Evolutionary conservation across 2,329 filamentous ascomycete species (phyloP), one percentile per base, ranked within the genome.

Genomic region (Endothia cerciana): DNA sequence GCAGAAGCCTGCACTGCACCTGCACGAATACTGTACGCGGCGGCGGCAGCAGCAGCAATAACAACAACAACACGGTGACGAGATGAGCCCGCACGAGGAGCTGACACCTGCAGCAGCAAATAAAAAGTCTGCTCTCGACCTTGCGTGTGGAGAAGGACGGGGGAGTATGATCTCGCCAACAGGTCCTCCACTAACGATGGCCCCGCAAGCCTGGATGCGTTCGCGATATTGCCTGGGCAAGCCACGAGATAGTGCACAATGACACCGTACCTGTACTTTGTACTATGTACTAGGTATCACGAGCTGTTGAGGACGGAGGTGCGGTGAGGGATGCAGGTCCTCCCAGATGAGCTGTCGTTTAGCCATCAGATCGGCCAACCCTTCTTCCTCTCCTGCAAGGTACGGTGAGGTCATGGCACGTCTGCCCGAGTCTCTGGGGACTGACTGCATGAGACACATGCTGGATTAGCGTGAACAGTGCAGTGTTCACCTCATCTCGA

Each of bases 121-220:
- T 49, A 13, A 49, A 49, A 28, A 28, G 10, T 8, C 15, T 55
- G 30, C 30, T 36, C n/a, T 19, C 28, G 8, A 36, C 51, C 30
- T n/a, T 33, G 51, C 51, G 3, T 55, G 51, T 22, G 47, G n/a
- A 17, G 47, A 51, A 51, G 22, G 11, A 51, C 25, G 47, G 47
- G 36, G 51, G 19, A 19, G 51, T n/a, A 55, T 36, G 51, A 55
- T 55, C 51, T 55, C 51, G 51, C 28, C 28, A 36, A 36, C 28
- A n/a, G 30, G n/a, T n/a, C n/a, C 53, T 41, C 64, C 64, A 55
- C 64, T 63, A 66, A 66, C 64, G 62, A 47, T 40, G 22, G 55
- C 55, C 63, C 60, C 60, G 61, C 60, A 36, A 53, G 58, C 53
- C 62, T 45, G 30, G 28, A 55, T 7, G 28, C 51, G 30, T 15